Base-by-base conservation (phyloP, 352 stramenopile species). In the Pythium folliculosum region DNA sequence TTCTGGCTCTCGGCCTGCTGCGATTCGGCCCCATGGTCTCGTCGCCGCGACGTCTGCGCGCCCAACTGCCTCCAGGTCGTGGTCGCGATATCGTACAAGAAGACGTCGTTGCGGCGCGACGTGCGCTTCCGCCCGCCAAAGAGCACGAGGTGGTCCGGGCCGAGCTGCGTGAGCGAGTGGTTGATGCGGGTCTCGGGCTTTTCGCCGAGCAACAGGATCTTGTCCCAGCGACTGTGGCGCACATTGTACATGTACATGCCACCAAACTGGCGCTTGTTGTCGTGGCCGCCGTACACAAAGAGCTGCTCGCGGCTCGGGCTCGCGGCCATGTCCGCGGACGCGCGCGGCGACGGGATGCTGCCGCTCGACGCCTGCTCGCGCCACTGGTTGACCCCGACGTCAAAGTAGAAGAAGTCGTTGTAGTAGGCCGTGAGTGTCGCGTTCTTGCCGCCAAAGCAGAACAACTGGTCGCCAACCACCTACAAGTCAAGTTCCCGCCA, bases 341-440 rank as follows among this genome's bases (percentile, higher is more conserved):
- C 75, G 32, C 84, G 75, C 7, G 82, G 68, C 8, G 80, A 66
- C 2, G 83, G 83, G 9, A 62, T 23, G 14, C 60, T 75, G 14
- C 83, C 81, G 19, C 23, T 75, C 23, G 52, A 60, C 40, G 19
- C 40, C 9, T 75, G 79, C 21, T 81, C 72, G 5, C 74, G 60
- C 84, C 84, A 92, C 62, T 88, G 76, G 54, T 86, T 82, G 19
- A 89, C 51, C n/a, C 59, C 61, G 17, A 78, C 69, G 58, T 92
- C 81, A 61, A 86, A 90, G 72, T 88, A 91, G 60, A 92, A 91
- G 19, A 92, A 74, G 62, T 92, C 84, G 66, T 89, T 84, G 67
- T 81, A 90, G 69, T 80, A 91, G 14, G 38, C 66, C 27, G 73
- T 76, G 9, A 70, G 72, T 12, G 65, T 60, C 1, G 78, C 77